Evolutionary conservation across 164 flowering plant species (phyloP).

Genomic region (Magnolia officinalis): DNA sequence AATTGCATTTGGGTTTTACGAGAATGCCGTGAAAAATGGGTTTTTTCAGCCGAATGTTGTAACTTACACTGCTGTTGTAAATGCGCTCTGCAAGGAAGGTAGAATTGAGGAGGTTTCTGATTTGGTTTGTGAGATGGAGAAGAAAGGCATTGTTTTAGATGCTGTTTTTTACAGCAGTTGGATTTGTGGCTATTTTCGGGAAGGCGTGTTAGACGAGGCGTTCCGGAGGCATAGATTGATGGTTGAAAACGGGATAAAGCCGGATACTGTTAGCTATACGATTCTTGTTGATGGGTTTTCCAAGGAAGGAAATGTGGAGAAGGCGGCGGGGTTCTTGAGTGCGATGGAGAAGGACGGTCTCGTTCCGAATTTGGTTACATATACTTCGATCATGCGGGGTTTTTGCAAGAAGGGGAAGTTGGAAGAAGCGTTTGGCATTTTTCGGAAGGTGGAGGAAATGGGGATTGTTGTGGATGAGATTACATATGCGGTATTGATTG

Average conservation of each 20-base stretch:
- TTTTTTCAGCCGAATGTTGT: constrained; percentile 47
- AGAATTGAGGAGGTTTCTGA: constrained; percentile 44
- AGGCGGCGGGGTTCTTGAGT: constrained; percentile 58
- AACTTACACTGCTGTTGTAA: constrained; percentile 54
- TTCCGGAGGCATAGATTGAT: constrained; percentile 44
- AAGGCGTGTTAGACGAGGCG: constrained; percentile 43
- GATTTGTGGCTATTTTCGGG: constrained; percentile 55
- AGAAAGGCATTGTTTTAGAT: constrained; percentile 51
- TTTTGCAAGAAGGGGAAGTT: constrained; percentile 65
- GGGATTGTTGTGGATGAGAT: constrained; percentile 61
- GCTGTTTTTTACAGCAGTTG: constrained; percentile 68
- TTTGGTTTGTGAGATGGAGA: constrained; percentile 52
- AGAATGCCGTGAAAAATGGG: constrained; percentile 39
- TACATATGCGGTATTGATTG: constrained; percentile 59
- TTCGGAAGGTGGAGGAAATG: constrained; percentile 39
- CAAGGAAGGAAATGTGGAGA: constrained; percentile 62
- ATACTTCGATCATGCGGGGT: constrained; percentile 59
- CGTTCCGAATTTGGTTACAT: constrained; percentile 61
- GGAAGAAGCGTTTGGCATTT: constrained; percentile 54
- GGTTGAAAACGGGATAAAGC: constrained; percentile 44
- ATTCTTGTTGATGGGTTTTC: constrained; percentile 70
- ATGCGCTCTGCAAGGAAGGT: constrained; percentile 53
- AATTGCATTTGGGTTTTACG: constrained; percentile 53
- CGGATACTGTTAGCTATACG: constrained; percentile 57
- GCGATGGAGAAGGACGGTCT: constrained; percentile 54